phyloP scores from a whole-genome alignment of 768 basidiomycete genomes.

The Hortiboletus campestris region DNA sequence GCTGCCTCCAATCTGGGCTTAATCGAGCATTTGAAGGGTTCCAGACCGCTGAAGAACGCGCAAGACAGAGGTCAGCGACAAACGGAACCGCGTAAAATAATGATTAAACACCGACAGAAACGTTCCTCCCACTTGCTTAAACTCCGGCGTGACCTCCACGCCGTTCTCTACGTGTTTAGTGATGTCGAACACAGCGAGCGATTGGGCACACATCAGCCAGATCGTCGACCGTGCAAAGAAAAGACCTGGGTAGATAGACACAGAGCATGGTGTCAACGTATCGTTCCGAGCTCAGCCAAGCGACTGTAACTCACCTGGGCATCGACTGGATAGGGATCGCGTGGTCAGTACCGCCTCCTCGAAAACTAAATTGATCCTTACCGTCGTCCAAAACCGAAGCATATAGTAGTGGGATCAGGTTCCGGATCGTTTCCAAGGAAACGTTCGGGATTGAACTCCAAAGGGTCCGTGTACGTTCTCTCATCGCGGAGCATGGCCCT shows the following conservation, averaged over 20 bases:
- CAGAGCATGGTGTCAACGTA: no score
- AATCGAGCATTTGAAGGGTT: slow-evolving; percentile 14
- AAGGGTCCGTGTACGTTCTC: slow-evolving; percentile 13
- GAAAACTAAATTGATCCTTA: not conserved
- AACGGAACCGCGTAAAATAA: not conserved
- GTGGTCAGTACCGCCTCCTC: not conserved
- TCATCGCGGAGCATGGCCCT: slow-evolving; percentile 22
- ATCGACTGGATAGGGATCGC: not conserved
- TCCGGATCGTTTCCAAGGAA: slow-evolving; percentile 18
- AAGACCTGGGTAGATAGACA: slow-evolving; percentile 10
- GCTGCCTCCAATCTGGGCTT: slow-evolving; percentile 6
- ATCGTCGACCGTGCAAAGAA: slow-evolving; percentile 23
- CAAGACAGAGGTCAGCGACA: not conserved
- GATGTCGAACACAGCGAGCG: slow-evolving; percentile 45
- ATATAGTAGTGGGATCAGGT: slow-evolving; percentile 1
- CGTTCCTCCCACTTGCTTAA: slow-evolving; percentile 25
- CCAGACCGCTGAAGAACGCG: not conserved
- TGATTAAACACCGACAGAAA: not conserved
- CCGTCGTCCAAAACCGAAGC: slow-evolving; percentile 18
- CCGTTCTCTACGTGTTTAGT: slow-evolving; percentile 40
- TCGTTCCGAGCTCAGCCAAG: no score
- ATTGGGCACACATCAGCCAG: slow-evolving; percentile 26
- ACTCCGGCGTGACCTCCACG: slow-evolving; percentile 42
- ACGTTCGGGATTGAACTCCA: slow-evolving; percentile 20
- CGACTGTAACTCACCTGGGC: slow-evolving; percentile 3